Evolutionary conservation across 1,284 basidiomycete species (phyloP), one percentile per base, ranked within the genome.

Genomic region (Trichosporon coremiiforme): DNA sequence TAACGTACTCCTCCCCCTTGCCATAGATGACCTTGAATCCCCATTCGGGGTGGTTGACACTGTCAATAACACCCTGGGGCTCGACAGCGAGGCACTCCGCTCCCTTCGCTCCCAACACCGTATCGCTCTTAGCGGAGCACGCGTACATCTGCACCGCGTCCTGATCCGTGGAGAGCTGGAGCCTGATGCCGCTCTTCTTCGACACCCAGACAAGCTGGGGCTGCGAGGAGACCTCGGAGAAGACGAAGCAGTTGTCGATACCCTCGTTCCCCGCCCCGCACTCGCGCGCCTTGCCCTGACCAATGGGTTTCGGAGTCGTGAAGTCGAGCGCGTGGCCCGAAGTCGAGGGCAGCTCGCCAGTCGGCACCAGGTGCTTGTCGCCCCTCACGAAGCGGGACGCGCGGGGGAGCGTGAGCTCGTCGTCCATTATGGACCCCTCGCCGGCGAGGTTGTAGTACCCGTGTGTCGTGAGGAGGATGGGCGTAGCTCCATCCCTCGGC

Each of bases 191-290:
- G 2, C 76, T 77, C 33, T 72, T 69, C 10, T 72, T 64, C 2
- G 65, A 68, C 4, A 64, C 65, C 72, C 71, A 73, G 20, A 74
- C 63, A 5, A 79, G 66, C 70, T 71, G 66, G 8, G 73, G 33
- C 22, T 29, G 33, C 12, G 47, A 63, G 13, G 13, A 17, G 0
- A 62, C 47, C 35, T 67, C 22, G 62, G 77, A 75, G 41, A 79
- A 71, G 65, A 80, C 70, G 70, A 76, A 80, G 41, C 78, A 78
- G 73, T 80, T 78, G 68, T 80, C 79, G 68, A 80, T 75, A 12
- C 77, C 76, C 3, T 64, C 72, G 25, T 71, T 68, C 35, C 76
- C 76, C 12, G 66, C 70, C 7, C 77, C 78, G 66, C 76, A 78
- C 33, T 69, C 68, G 9, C 73, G 29, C 17, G 74, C 69, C 22